Conservation (phyloP, 1,284 basidiomycete genomes). For the Cryptococcus sp. region DNA sequence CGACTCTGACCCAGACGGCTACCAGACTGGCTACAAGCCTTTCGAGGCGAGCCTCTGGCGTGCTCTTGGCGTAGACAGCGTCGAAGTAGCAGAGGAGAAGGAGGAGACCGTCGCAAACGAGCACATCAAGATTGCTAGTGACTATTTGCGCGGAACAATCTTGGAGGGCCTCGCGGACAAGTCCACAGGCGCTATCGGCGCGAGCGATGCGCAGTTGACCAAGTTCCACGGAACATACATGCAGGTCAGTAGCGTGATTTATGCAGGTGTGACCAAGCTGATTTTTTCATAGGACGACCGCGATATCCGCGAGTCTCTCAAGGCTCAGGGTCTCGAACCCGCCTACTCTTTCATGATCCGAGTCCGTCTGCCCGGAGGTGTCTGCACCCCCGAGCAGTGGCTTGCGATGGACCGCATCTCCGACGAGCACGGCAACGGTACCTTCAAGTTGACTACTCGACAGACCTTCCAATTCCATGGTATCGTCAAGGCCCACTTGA, state of each 20-base stretch:
- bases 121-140: constrained; percentile 97
- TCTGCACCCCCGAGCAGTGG: constrained; percentile 92
- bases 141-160: constrained; percentile 94
- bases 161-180: constrained; percentile 84
- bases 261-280: background rate
- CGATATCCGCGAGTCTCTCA: constrained; percentile 95
- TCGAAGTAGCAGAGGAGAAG: constrained; percentile 89
- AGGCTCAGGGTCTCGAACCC: constrained; percentile 89
- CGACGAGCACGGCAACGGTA: constrained; percentile 90
- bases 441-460: constrained; percentile 96
- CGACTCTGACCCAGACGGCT: constrained; percentile 96
- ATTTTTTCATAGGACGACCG: constrained; percentile 71
- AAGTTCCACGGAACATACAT: constrained; percentile 99
- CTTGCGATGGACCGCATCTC: constrained; percentile 92
- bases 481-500: constrained; percentile 92
- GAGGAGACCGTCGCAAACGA: constrained; percentile 98
- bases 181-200: constrained; percentile 83
- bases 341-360: constrained; percentile 99
- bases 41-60: constrained; percentile 97
- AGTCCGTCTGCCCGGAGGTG: constrained; percentile 91
- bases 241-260: constrained; percentile 56
- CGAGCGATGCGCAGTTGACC: constrained; percentile 90
- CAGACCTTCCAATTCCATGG: constrained; percentile 99
- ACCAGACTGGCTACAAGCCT: constrained; percentile 91
- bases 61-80: constrained; percentile 83